phyloP scores from a whole-genome alignment of 225 moss, liverwort and hornwort genomes.

The Polytrichum formosum region DNA sequence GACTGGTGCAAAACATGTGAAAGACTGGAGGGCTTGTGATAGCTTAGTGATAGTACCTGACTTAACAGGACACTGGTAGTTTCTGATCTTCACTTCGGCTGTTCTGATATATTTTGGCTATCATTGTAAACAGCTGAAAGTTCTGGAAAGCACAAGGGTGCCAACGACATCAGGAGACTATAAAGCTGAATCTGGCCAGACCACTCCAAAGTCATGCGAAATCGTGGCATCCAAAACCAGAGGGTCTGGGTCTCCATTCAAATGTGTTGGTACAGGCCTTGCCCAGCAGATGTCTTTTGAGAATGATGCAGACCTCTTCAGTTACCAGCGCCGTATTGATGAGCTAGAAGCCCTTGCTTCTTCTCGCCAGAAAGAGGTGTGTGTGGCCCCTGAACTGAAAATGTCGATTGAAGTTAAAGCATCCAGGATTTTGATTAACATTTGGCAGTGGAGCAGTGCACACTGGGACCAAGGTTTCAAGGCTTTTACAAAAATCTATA shows the following conservation, averaged over 20 bases:
- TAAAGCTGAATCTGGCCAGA: slow-evolving; percentile 25
- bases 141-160: slow-evolving; percentile 51
- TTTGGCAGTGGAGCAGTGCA: too few relatives aligned
- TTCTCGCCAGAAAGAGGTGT: slow-evolving; percentile 85
- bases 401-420: too few relatives aligned
- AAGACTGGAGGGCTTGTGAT: too few relatives aligned
- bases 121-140: slow-evolving; percentile 52
- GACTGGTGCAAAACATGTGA: too few relatives aligned
- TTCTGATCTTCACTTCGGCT: too few relatives aligned
- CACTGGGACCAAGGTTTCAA: too few relatives aligned
- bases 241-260: slow-evolving; percentile 46
- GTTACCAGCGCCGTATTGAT: slow-evolving; percentile 57
- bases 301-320: slow-evolving; percentile 43
- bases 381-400: background rate
- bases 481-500: too few relatives aligned
- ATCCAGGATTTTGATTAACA: too few relatives aligned
- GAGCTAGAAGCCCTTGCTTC: slow-evolving; percentile 78
- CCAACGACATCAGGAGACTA: slow-evolving; percentile 31
- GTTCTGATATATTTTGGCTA: background rate
- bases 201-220: slow-evolving; percentile 27
- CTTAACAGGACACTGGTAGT: too few relatives aligned
- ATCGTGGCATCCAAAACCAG: slow-evolving; percentile 24
- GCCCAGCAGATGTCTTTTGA: slow-evolving; percentile 48
- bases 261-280: slow-evolving; percentile 47
- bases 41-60: too few relatives aligned